Evolutionary conservation across 208 protist species (phyloP).

Genomic region (Wallacemonas sp.): DNA sequence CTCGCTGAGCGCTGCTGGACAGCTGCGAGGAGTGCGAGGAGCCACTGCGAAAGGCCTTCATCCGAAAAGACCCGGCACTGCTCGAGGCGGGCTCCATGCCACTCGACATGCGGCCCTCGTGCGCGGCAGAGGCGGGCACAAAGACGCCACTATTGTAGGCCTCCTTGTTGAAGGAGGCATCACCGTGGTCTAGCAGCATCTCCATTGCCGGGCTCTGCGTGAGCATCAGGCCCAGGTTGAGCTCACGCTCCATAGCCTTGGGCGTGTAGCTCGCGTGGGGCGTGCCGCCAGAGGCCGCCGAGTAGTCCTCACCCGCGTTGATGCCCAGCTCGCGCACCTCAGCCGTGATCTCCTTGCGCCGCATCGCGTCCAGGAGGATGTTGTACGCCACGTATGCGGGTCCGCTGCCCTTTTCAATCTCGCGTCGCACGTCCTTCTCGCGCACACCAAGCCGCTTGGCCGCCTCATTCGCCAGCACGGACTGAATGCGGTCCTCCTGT

Average conservation of each 20-base stretch:
- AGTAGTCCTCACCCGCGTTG: slow-evolving; percentile 20
- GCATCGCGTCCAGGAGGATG: slow-evolving; percentile 77
- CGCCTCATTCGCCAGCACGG: slow-evolving; percentile 61
- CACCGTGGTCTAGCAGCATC: slow-evolving; percentile 64
- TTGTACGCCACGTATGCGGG: slow-evolving; percentile 81
- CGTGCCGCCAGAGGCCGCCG: background rate
- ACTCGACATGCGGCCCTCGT: slow-evolving; percentile 23
- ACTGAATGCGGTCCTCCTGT: slow-evolving; percentile 73
- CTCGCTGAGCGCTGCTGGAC: slow-evolving; percentile 25
- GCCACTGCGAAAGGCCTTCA: slow-evolving; percentile 31
- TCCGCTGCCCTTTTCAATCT: slow-evolving; percentile 67
- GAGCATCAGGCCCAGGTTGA: slow-evolving; percentile 86
- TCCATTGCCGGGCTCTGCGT: slow-evolving; percentile 90
- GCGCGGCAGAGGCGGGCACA: slow-evolving; percentile 62
- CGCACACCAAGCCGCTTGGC: slow-evolving; percentile 55
- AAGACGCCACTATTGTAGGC: slow-evolving; percentile 80
- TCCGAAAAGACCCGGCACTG: slow-evolving; percentile 48
- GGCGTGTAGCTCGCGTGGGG: slow-evolving; percentile 24
- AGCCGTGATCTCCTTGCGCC: slow-evolving; percentile 60
- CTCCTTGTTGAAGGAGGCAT: slow-evolving; percentile 74
- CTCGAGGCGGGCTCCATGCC: background rate
- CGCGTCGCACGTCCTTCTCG: slow-evolving; percentile 67
- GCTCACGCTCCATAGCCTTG: slow-evolving; percentile 78
- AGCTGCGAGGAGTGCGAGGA: slow-evolving; percentile 18
- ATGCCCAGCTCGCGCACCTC: slow-evolving; percentile 57